Conservation (phyloP, 2,329 filamentous ascomycete species). For the Simplicillium aogashimaense region DNA sequence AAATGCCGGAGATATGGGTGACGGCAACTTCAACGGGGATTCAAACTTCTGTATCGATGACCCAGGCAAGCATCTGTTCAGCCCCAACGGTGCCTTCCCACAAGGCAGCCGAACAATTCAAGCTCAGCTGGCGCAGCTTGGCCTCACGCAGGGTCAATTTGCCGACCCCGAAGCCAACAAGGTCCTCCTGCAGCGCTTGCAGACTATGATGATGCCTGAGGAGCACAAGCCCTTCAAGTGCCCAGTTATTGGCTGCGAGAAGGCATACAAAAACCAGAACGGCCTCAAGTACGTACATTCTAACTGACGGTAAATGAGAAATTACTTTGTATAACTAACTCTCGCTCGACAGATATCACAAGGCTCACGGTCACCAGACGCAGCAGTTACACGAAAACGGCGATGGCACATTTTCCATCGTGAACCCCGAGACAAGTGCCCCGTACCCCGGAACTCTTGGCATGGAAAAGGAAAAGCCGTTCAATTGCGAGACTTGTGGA, state of each 20-base stretch:
- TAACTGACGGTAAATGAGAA: background rate
- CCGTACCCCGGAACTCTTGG: conserved; percentile 93
- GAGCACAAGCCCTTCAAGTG: conserved; percentile 98
- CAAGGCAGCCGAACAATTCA: conserved; percentile 55
- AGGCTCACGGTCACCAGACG: conserved; percentile 86
- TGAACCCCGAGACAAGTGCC: conserved; percentile 87
- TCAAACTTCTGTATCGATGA: conserved; percentile 69
- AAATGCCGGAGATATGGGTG: conserved; percentile 38
- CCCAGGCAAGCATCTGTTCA: conserved; percentile 87
- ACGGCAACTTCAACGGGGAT: conserved; percentile 30
- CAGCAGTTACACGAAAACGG: conserved; percentile 95
- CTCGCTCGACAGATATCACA: conserved; percentile 48
- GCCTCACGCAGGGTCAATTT: conserved; percentile 66
- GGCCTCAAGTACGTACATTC: conserved; percentile 71
- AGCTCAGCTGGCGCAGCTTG: conserved; percentile 61
- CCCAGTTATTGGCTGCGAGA: conserved; percentile 95
- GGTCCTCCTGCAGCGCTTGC: conserved; percentile 44
- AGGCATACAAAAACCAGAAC: conserved; percentile 99
- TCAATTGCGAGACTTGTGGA: conserved; percentile 91
- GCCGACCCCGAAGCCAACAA: conserved; percentile 66
- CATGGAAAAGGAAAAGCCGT: conserved; percentile 99
- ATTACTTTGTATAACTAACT: conserved; percentile 2
- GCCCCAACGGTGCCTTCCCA: conserved; percentile 65
- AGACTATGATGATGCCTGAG: conserved; percentile 61
- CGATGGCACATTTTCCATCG: conserved; percentile 95